Conservation (phyloP, 805 yeast species). For the Candida yuanshanica region DNA sequence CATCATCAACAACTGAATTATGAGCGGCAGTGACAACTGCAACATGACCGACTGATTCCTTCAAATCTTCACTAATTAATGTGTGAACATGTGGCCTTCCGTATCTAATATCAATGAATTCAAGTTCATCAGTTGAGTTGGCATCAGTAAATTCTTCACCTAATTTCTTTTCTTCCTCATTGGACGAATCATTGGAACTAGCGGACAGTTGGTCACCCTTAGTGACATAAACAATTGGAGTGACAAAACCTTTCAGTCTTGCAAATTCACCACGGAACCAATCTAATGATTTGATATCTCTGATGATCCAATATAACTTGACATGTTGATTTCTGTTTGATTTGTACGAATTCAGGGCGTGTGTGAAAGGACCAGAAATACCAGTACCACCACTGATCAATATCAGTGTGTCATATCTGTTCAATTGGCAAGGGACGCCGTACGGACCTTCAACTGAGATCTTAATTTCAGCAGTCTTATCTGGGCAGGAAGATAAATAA, state of each 20-base stretch:
- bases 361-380: constrained; percentile 43
- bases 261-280: constrained; percentile 46
- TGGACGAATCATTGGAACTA: constrained; percentile 3
- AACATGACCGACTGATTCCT: constrained; percentile 31
- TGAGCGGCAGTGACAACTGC: constrained; percentile 55
- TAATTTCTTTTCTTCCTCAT: constrained; percentile 4
- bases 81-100: constrained; percentile 42
- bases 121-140: constrained; percentile 1
- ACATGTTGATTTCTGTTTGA: constrained; percentile 24
- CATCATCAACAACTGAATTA: constrained; percentile 45
- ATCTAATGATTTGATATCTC: constrained; percentile 43
- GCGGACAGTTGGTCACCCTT: constrained; percentile 6
- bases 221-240: constrained; percentile 17
- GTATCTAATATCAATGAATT: constrained; percentile 32
- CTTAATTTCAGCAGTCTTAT: constrained; percentile 19
- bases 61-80: constrained; percentile 32
- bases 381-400: constrained; percentile 51
- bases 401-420: constrained; percentile 33
- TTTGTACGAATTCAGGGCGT: constrained; percentile 26
- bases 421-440: constrained; percentile 36
- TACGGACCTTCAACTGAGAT: constrained; percentile 63
- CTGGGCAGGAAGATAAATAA: constrained; percentile 23
- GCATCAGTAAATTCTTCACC: background rate
- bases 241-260: constrained; percentile 19
- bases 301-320: constrained; percentile 61